Evolutionary conservation across 495 filamentous ascomycete species (phyloP).

Genomic region (Aspergillus baeticus): DNA sequence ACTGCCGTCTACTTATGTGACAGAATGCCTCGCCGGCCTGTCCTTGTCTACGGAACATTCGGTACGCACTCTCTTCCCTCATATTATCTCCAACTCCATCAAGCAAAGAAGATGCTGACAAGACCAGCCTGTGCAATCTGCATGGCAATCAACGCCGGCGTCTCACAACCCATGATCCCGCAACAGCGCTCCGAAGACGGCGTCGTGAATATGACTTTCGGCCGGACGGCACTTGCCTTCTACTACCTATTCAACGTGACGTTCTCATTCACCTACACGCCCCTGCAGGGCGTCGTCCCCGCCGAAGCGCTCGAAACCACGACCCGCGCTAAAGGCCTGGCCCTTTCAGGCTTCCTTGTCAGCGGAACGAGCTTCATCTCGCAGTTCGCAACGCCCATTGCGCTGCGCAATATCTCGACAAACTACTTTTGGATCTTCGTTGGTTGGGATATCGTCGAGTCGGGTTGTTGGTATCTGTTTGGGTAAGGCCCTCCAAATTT

Average conservation of each 20-base stretch:
- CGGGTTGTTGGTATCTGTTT: conserved; percentile 59
- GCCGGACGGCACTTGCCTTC: conserved; percentile 58
- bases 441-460: conserved; percentile 59
- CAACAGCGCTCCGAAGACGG: conserved; percentile 22
- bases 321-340: conserved; percentile 67
- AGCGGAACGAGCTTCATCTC: conserved; percentile 61
- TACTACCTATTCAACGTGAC: conserved; percentile 70
- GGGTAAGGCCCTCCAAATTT: conserved; percentile 35
- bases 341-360: conserved; percentile 54
- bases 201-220: conserved; percentile 45
- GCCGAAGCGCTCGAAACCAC: conserved; percentile 64
- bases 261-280: conserved; percentile 67
- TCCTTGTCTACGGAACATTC: conserved; percentile 60
- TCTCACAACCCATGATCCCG: conserved; percentile 39
- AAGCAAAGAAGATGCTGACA: background rate
- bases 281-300: conserved; percentile 68
- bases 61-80: conserved; percentile 31
- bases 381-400: conserved; percentile 56
- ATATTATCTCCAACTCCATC: background rate
- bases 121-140: conserved; percentile 43
- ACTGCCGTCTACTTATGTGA: conserved; percentile 68
- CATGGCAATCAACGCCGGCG: conserved; percentile 42
- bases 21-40: conserved; percentile 58
- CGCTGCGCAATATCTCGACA: conserved; percentile 51
- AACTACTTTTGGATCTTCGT: conserved; percentile 66